phyloP scores from a whole-genome alignment of 2,329 filamentous ascomycete species.

The Bipolaris cookei region DNA sequence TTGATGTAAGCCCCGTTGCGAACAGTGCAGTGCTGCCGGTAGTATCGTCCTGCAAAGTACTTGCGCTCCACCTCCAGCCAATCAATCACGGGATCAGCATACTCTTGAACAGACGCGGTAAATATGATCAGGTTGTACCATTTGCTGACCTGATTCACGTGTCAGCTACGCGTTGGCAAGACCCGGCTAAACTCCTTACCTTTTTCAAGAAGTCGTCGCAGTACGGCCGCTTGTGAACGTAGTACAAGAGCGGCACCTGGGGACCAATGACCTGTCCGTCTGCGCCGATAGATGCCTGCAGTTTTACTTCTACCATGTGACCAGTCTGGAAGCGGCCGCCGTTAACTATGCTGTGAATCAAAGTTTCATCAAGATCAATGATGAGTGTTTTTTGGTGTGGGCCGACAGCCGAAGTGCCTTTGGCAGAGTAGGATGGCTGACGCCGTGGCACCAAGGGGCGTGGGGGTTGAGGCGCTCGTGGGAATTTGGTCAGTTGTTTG shows the following conservation, averaged over 20 bases:
- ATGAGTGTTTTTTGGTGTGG: constrained; percentile 84
- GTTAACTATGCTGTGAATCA: constrained; percentile 98
- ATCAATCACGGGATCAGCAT: constrained; percentile 97
- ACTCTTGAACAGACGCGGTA: constrained; percentile 97
- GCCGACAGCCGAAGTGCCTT: constrained; percentile 43
- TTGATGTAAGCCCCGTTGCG: constrained; percentile 98
- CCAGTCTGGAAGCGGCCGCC: constrained; percentile 94
- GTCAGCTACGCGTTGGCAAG: constrained; percentile 25
- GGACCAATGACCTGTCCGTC: constrained; percentile 74
- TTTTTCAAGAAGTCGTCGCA: constrained; percentile 96
- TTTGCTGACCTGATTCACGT: constrained; percentile 72
- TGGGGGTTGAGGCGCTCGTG: constrained; percentile 85
- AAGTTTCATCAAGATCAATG: constrained; percentile 92
- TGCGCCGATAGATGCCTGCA: constrained; percentile 73
- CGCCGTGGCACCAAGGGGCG: constrained; percentile 87
- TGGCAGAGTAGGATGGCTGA: constrained; percentile 79
- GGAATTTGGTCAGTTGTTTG: constrained; percentile 80
- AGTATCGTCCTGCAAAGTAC: constrained; percentile 92
- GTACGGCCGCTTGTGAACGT: constrained; percentile 95
- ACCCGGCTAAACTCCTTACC: constrained; percentile 53
- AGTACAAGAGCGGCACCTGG: constrained; percentile 96
- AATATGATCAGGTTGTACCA: constrained; percentile 99
- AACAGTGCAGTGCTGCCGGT: constrained; percentile 95
- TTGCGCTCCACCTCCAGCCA: constrained; percentile 97
- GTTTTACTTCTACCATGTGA: constrained; percentile 97